Evolutionary conservation across 495 filamentous ascomycete genomes (phyloP).

Genomic region (Aspergillus carlsbadensis): DNA sequence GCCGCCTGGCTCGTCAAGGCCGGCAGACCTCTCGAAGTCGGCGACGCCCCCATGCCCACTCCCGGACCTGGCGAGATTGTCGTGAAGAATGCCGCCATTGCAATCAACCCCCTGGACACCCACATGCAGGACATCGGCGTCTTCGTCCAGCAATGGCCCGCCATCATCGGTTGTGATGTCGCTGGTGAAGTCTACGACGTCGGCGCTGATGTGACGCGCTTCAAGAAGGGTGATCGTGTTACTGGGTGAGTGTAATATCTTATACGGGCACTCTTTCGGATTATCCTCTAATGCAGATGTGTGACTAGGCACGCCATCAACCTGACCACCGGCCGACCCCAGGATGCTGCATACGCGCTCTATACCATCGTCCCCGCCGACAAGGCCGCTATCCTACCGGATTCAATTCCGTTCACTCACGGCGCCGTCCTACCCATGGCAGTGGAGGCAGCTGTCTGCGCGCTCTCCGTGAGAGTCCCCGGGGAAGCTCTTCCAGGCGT

Average conservation of each 20-base stretch:
- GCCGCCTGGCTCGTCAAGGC: constrained; percentile 40
- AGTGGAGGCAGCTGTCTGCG: constrained; percentile 1
- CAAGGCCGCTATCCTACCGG: constrained; percentile 13
- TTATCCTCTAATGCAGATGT: no score
- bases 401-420: constrained; percentile 10
- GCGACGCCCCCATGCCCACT: constrained; percentile 31
- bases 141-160: constrained; percentile 29
- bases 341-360: constrained; percentile 9
- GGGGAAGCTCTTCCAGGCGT: constrained; percentile 7
- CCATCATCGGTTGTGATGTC: constrained; percentile 40
- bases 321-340: constrained; percentile 10
- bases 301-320: constrained; percentile 17
- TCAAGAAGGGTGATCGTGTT: constrained; percentile 45
- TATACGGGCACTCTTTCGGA: background rate
- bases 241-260: constrained; percentile 27
- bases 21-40: constrained; percentile 31
- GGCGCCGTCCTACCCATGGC: constrained; percentile 12
- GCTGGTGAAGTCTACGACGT: constrained; percentile 41
- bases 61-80: constrained; percentile 34
- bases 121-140: constrained; percentile 27
- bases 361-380: constrained; percentile 10
- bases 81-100: constrained; percentile 40
- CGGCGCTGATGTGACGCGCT: constrained; percentile 31
- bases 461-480: constrained; percentile 1
- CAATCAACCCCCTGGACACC: constrained; percentile 44